Evolutionary conservation across 2,329 filamentous ascomycete species (phyloP).

Genomic region (Fusarium armeniacum): DNA sequence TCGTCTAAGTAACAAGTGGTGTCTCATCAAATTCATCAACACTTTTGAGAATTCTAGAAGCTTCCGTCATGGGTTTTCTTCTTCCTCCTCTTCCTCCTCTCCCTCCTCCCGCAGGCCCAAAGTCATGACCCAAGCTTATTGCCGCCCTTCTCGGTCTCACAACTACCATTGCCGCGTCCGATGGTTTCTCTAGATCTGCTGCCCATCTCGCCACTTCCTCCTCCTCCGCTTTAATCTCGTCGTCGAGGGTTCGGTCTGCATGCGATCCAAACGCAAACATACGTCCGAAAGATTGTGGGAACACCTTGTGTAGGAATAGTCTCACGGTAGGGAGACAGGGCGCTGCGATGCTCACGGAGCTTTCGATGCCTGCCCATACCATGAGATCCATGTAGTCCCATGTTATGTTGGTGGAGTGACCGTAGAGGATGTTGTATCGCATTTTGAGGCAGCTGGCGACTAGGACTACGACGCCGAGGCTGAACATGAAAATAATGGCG

Average conservation of each 20-base stretch:
- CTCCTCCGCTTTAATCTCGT: constrained; percentile 27
- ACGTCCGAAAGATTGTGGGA: constrained; percentile 11
- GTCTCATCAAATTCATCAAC: constrained; percentile 18
- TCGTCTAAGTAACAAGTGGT: not conserved
- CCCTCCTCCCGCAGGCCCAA: not conserved
- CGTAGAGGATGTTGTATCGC: constrained; percentile 29
- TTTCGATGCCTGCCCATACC: constrained; percentile 28
- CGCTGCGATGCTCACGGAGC: constrained; percentile 18
- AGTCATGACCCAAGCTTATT: not conserved
- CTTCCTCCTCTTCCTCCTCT: not conserved
- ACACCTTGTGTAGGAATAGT: constrained; percentile 12
- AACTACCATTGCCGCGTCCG: not conserved
- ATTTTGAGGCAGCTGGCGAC: constrained; percentile 29
- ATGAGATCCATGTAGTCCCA: constrained; percentile 31
- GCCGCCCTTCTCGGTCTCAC: constrained; percentile 12
- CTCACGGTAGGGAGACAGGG: constrained; percentile 18
- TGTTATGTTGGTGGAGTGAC: constrained; percentile 14
- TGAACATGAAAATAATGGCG: constrained; percentile 27
- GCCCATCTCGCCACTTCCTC: constrained; percentile 17
- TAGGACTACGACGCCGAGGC: constrained; percentile 12
- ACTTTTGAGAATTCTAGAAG: constrained; percentile 22
- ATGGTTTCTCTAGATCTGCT: constrained; percentile 7
- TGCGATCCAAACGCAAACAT: constrained; percentile 25
- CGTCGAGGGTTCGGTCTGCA: not conserved
- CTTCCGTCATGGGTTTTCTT: constrained; percentile 19